Percentiles rank a stretch among this genome's conserved stretches.
Conservation (phyloP, 2,329 filamentous ascomycete species). For the Simplicillium aogashimaense region DNA sequence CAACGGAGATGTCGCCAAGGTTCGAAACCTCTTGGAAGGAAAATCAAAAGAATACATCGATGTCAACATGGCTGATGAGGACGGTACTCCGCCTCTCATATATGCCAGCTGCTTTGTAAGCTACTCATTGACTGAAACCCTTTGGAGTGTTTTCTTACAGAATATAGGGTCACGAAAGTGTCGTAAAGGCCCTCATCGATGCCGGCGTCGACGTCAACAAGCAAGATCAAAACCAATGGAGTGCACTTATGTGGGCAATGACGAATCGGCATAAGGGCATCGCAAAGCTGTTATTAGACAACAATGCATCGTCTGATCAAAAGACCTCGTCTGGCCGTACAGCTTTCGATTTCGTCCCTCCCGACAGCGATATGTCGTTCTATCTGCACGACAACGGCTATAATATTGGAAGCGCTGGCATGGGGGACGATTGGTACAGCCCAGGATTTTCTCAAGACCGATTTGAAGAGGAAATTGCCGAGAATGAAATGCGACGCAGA, state of each 20-base stretch:
- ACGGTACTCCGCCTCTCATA: constrained; percentile 91
- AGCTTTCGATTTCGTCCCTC: constrained; percentile 89
- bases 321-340: constrained; percentile 91
- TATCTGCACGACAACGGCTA: constrained; percentile 95
- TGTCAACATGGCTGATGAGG: constrained; percentile 80
- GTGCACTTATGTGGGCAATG: constrained; percentile 98
- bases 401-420: constrained; percentile 69
- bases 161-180: constrained; percentile 70
- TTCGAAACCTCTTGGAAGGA: constrained; percentile 66
- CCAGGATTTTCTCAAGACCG: constrained; percentile 84
- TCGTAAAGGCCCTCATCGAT: constrained; percentile 74
- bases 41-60: constrained; percentile 68
- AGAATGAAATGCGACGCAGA: constrained; percentile 86
- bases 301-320: constrained; percentile 89
- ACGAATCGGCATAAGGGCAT: constrained; percentile 96
- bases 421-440: constrained; percentile 86
- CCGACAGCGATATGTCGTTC: constrained; percentile 92
- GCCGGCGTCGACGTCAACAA: constrained; percentile 84
- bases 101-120: constrained; percentile 95
- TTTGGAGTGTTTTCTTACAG: constrained; percentile 7
- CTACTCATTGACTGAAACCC: constrained; percentile 5
- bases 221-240: constrained; percentile 96
- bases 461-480: constrained; percentile 95
- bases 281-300: constrained; percentile 83
- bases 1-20: constrained; percentile 81